phyloP scores from a whole-genome alignment of 768 basidiomycete species.

The Nevesoporus exiguus region DNA sequence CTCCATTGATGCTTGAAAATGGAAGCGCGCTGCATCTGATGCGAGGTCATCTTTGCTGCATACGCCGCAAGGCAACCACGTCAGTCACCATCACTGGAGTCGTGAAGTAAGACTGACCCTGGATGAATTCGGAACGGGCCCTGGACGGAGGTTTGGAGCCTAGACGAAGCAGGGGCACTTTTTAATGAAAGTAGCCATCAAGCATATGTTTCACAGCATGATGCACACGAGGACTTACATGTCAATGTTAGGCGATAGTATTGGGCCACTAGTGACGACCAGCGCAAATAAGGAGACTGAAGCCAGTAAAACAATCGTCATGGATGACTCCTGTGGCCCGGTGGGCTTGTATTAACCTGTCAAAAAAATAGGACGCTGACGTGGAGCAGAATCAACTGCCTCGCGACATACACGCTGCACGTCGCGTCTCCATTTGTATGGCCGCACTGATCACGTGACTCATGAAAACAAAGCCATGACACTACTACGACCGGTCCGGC shows the following conservation, averaged over 20 bases:
- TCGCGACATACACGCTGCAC: slow-evolving; percentile 20
- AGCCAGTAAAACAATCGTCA: slow-evolving; percentile 39
- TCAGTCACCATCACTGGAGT: slow-evolving; percentile 9
- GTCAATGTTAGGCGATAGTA: slow-evolving; percentile 25
- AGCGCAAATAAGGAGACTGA: slow-evolving; percentile 41
- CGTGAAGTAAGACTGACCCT: slow-evolving; percentile 31
- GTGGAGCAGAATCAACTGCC: slow-evolving; percentile 23
- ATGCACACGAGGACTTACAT: slow-evolving; percentile 26
- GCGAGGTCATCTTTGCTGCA: slow-evolving; percentile 17
- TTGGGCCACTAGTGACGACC: slow-evolving; percentile 42
- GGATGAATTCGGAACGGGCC: slow-evolving; percentile 35
- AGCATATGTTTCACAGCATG: slow-evolving; percentile 12
- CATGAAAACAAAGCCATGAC: slow-evolving; percentile 1
- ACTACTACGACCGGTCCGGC: slow-evolving; percentile 4
- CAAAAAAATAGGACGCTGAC: slow-evolving; percentile 6
- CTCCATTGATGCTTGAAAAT: slow-evolving; percentile 29
- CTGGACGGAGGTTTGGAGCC: slow-evolving; percentile 34
- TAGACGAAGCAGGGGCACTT: slow-evolving; percentile 12
- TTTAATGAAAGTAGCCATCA: slow-evolving; percentile 8
- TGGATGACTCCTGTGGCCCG: slow-evolving; percentile 10
- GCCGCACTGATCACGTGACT: slow-evolving; percentile 21
- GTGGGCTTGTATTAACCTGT: not conserved
- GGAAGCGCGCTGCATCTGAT: slow-evolving; percentile 29
- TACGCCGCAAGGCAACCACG: slow-evolving; percentile 6
- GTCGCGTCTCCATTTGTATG: slow-evolving; percentile 26